These are phyloP conservation scores for Pistacia integerrima DNA, from an alignment of 345 rosid genomes.

Conservation along the genomic window DNA sequence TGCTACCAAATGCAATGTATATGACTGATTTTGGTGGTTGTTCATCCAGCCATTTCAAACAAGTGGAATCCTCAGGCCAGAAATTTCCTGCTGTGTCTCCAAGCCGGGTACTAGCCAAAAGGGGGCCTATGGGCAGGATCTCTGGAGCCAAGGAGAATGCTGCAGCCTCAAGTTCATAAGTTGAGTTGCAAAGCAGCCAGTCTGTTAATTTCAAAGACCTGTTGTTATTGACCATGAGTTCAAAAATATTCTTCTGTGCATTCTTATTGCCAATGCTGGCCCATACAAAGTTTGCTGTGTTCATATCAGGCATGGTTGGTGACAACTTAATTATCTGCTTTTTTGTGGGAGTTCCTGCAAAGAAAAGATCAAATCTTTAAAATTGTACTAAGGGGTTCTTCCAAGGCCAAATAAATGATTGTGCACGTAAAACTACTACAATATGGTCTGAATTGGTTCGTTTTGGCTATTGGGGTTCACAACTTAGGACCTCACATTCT, in stretches of 20 bases:
- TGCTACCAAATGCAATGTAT: constrained; percentile 4
- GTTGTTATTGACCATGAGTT: not conserved
- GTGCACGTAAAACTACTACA: not conserved
- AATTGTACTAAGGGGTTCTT: not conserved
- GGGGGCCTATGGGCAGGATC: not conserved
- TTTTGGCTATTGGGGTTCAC: no score
- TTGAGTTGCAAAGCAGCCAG: constrained; percentile 6
- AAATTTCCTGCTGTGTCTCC: constrained; percentile 3
- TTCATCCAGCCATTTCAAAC: constrained; percentile 1
- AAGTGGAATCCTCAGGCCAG: not conserved
- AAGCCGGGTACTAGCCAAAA: not conserved
- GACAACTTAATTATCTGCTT: constrained; percentile 12
- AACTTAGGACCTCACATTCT: no score
- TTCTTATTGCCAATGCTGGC: constrained; percentile 19
- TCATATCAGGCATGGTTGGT: constrained; percentile 2
- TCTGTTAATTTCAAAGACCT: not conserved
- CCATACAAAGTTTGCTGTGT: constrained; percentile 42
- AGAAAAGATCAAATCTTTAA: not conserved
- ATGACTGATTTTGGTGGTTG: constrained; percentile 5
- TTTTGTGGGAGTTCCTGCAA: constrained; percentile 12
- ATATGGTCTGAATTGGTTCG: no score
- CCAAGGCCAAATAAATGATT: no score
- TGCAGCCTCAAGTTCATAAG: not conserved
- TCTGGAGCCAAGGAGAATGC: not conserved
- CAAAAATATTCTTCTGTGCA: constrained; percentile 6